Base-by-base conservation (phyloP, 768 basidiomycete species). In the Chalciporus piperatus region DNA sequence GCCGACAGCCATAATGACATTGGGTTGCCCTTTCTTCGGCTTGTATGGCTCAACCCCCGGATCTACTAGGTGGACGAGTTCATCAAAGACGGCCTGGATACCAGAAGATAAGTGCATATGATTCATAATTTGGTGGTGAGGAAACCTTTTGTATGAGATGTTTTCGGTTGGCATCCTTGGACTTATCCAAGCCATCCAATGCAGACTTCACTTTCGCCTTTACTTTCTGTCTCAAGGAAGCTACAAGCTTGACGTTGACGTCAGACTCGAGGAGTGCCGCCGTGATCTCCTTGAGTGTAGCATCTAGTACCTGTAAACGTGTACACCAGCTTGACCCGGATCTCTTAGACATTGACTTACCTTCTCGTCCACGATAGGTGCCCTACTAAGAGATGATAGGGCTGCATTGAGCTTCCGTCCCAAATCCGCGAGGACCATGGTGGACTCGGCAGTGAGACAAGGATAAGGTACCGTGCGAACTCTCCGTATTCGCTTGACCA, bases 1-100 rank as follows among this genome's bases (percentile, higher is more conserved):
- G 69, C 94, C 94, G 54, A 98, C 94, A 33, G 92, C 92, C 97
- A 99, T 99, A 52, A 99, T 84, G 6, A 99, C 86, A 72, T 96
- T 96, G 3, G 85, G 68, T 59, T 94, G 89, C 0, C 94, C 95
- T 68, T 98, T 98, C 73, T 88, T 90, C 8, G 97, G 97, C 68
- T 97, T 96, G 69, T 92, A 97, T 2, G 94, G 92, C 61, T 95
- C 92, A 8, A 92, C 87, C 0, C 92, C 94, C 10, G 97, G 95
- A 66, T 99, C 97, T 2, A 99, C 96, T 13, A 99, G 75, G 42
- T 85, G 78, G 17, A 98, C 97, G 2, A 99, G 83, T 68, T 99
- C 96, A 71, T 98, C 95, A 61, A 93, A 98, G 28, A 99, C 89
- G 12, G 94, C 87, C 95, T 98, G 59, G 9, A 42, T 16, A 56